Evolutionary conservation across 2,329 filamentous ascomycete genomes (phyloP).

Genomic region (Myriosclerotinia curreyana): DNA sequence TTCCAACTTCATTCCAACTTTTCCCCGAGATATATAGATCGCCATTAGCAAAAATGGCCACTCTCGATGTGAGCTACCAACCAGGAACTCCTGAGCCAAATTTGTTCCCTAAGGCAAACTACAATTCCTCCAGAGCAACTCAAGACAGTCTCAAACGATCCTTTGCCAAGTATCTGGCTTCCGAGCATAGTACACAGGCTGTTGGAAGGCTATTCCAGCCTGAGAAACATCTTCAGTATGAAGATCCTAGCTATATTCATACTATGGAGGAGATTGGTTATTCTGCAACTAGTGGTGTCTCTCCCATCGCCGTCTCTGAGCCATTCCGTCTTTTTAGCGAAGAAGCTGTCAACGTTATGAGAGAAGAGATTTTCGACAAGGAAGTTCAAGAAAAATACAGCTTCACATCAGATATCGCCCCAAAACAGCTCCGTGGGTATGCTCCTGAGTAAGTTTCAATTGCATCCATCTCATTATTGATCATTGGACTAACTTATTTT

Average conservation of each 20-base stretch:
- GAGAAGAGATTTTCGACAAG: constrained; percentile 57
- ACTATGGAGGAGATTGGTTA: constrained; percentile 62
- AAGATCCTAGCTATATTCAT: constrained; percentile 49
- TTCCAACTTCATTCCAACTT: not conserved
- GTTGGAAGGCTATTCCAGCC: constrained; percentile 49
- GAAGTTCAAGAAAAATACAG: constrained; percentile 55
- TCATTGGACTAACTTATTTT: constrained; percentile 22
- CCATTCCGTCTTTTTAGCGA: constrained; percentile 62
- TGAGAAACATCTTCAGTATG: constrained; percentile 53
- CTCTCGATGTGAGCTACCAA: constrained; percentile 31
- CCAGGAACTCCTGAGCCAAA: constrained; percentile 33
- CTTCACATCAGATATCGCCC: constrained; percentile 57
- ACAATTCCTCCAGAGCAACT: constrained; percentile 34
- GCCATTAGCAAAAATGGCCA: constrained; percentile 30
- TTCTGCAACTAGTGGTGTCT: constrained; percentile 54
- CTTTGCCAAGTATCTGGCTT: constrained; percentile 37
- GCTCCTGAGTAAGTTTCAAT: constrained; percentile 50
- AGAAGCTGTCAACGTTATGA: constrained; percentile 60
- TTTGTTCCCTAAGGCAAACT: constrained; percentile 32
- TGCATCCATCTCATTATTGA: constrained; percentile 16
- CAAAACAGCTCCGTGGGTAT: constrained; percentile 54
- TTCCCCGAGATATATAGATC: not conserved
- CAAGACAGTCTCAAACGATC: constrained; percentile 38
- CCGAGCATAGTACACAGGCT: constrained; percentile 32
- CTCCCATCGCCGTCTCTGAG: constrained; percentile 60